Evolutionary conservation across 345 rosid species (phyloP).

Genomic region (Citrus trifoliata): DNA sequence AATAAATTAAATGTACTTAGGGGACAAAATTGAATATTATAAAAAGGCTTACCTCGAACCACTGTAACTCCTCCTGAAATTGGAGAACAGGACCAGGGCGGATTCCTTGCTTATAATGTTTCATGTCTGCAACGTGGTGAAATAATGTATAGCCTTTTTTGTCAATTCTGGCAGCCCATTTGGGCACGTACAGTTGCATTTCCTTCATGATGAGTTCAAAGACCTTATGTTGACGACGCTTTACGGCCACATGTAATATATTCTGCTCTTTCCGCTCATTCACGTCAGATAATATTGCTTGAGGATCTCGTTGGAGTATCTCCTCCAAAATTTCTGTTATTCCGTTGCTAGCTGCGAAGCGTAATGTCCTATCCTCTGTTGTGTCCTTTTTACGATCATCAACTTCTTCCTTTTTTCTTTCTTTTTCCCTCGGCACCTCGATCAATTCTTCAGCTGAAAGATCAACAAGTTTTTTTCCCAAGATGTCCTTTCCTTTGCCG

Average conservation of each 20-base stretch:
- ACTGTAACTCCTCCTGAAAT: neutral
- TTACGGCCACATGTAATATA: neutral
- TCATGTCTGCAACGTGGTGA: neutral
- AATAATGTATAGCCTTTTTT: neutral
- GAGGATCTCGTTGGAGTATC: neutral
- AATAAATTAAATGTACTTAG: neutral
- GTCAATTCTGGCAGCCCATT: neutral
- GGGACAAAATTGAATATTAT: neutral
- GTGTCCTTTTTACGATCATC: rapidly evolving
- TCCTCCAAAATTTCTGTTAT: neutral
- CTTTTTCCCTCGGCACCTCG: neutral
- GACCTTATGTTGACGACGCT: neutral
- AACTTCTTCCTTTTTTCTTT: rapidly evolving
- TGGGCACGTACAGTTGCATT: neutral
- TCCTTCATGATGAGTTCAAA: neutral
- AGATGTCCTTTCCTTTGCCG: neutral
- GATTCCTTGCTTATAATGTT: neutral
- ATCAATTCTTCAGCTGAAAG: neutral
- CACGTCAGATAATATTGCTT: neutral
- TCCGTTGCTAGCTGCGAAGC: neutral
- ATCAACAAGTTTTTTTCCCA: neutral
- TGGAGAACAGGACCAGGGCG: slow-evolving; percentile 3
- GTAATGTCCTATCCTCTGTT: neutral
- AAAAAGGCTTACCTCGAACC: neutral
- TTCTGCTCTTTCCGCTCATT: neutral